A percentile compares a stretch with the other conserved stretches of the same genome.
These are phyloP conservation scores for Rhodotorula sp. DNA, from an alignment of 1,284 basidiomycete genomes.

Conservation along the genomic window DNA sequence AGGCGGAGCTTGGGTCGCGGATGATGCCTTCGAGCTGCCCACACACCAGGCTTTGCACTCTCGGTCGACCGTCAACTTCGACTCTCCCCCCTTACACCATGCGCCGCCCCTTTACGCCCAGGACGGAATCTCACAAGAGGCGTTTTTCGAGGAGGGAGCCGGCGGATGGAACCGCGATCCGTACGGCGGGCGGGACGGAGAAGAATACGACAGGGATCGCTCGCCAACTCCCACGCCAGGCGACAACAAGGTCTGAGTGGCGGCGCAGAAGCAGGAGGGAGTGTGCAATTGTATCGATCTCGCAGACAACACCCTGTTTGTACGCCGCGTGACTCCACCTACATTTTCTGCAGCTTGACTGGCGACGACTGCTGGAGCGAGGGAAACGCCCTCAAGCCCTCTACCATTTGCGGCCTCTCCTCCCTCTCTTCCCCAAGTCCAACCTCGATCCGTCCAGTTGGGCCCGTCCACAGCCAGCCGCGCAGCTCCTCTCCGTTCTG, in stretches of 20 bases:
- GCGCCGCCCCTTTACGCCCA: neutral
- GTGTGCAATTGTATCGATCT: too few relatives aligned
- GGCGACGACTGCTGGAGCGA: neutral
- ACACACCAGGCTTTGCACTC: conserved; percentile 6
- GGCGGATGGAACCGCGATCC: conserved; percentile 4
- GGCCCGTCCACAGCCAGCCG: conserved; percentile 56
- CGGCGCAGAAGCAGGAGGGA: too few relatives aligned
- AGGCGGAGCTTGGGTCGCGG: conserved; percentile 1
- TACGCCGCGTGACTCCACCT: too few relatives aligned
- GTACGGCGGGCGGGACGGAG: neutral
- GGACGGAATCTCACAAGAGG: conserved; percentile 5
- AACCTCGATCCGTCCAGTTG: neutral
- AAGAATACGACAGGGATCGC: too few relatives aligned
- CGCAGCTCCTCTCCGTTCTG: conserved; percentile 66
- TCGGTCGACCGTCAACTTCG: neutral
- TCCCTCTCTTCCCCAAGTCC: neutral
- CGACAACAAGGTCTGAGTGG: too few relatives aligned
- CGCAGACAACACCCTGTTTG: too few relatives aligned
- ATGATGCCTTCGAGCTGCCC: conserved; percentile 40
- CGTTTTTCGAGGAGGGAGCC: neutral
- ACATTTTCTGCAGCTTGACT: neutral
- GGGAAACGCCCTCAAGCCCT: neutral
- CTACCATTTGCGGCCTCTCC: conserved; percentile 6
- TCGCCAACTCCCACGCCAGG: too few relatives aligned
- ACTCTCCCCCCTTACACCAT: neutral